Evolutionary conservation across 345 rosid genomes (phyloP).

Genomic region (Lumnitzera littorea): DNA sequence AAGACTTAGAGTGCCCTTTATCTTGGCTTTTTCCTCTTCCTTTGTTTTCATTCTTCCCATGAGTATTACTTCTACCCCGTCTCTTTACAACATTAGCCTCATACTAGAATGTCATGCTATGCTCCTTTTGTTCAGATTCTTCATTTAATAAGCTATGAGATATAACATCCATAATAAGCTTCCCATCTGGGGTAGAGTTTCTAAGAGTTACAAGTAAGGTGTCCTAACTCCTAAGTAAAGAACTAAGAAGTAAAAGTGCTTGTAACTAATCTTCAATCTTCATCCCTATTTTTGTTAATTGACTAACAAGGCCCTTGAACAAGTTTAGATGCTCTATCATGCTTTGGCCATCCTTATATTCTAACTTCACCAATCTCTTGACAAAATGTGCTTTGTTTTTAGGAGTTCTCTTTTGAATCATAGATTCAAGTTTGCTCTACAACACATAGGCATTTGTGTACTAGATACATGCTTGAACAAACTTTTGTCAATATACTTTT

Average conservation of each 20-base stretch:
- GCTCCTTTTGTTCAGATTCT: background rate
- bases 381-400: too few relatives aligned
- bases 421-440: too few relatives aligned
- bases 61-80: background rate
- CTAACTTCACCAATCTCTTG: too few relatives aligned
- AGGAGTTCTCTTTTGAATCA: too few relatives aligned
- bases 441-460: too few relatives aligned
- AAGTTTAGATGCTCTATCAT: background rate
- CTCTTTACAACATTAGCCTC: background rate
- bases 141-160: background rate
- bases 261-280: background rate
- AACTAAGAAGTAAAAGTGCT: too few relatives aligned
- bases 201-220: background rate
- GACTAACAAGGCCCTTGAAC: background rate
- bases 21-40: background rate
- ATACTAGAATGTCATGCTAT: background rate
- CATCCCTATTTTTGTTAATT: background rate
- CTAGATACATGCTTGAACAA: too few relatives aligned
- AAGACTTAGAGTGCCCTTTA: too few relatives aligned
- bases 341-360: background rate
- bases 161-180: background rate
- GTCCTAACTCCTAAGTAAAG: background rate
- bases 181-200: background rate
- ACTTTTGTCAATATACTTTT: too few relatives aligned
- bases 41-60: background rate